Evolutionary conservation across 2,329 filamentous ascomycete species (phyloP), one percentile per base, ranked within the genome.

Genomic region (Apiospora hydei): DNA sequence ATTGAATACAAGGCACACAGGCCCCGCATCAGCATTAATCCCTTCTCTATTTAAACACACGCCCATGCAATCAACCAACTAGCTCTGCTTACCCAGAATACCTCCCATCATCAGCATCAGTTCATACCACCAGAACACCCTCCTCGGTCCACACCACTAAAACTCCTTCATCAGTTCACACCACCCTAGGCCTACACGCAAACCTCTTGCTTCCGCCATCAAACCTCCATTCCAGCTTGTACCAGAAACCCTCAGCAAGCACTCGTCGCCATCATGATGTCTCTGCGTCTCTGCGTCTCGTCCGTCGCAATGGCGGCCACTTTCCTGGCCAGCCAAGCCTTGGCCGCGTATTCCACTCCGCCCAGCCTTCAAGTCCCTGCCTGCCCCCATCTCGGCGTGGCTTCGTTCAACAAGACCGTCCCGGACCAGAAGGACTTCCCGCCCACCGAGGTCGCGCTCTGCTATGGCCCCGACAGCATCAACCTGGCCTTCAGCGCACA

Each of bases 401-500:
- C 85, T 72, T 75, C 77, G 51, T 86, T 81, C 78, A 76, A 79
- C 77, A 83, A 81, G 71, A 82, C 84, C 0, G 83, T 87, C 38
- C 86, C 86, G 1, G 81, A 84, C 67, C 72, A 77, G 72, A 74
- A 74, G 38, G 73, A 77, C 24, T 87, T 88, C 72, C 84, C 85
- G 1, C 77, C 76, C 64, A 88, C 86, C 0, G 75, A 84, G 57
- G 83, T 86, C 68, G 82, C 84, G 71, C 80, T 87, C 13, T 88
- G 86, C 78, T 88, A 87, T 77, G 82, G 83, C 16, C 76, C 82
- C 41, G 81, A 75, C 11, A 75, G 81, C 18, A 80, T 87, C 57
- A 76, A 80, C 41, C 76, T 87, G 69, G 81, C 78, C 4, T 87
- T 88, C 73, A 85, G 80, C 2, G 86, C 86, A 4, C 76, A 81